Conservation (phyloP, 768 basidiomycete genomes). For the Lactarius indigo region DNA sequence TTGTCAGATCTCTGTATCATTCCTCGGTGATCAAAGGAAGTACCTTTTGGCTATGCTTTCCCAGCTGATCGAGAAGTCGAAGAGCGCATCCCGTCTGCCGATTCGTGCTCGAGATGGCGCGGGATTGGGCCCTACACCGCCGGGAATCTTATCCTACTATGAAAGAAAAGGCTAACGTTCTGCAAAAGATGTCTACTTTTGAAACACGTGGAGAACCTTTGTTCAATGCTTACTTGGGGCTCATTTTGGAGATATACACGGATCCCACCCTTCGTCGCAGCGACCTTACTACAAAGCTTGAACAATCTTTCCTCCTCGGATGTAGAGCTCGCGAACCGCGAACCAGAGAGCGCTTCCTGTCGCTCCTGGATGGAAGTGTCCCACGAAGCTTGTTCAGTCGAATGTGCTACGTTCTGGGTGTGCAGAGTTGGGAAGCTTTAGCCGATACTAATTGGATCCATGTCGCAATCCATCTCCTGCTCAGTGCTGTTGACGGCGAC, state of each 20-base stretch:
- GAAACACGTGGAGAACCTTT: conserved; percentile 77
- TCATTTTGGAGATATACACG: conserved; percentile 94
- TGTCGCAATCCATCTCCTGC: conserved; percentile 82
- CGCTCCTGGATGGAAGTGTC: conserved; percentile 84
- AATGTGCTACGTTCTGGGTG: conserved; percentile 84
- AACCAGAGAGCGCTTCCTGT: conserved; percentile 82
- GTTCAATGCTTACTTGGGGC: conserved; percentile 78
- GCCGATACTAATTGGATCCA: conserved; percentile 94
- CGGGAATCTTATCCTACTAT: conserved; percentile 85
- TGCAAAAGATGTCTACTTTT: conserved; percentile 84
- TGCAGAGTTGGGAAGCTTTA: conserved; percentile 93
- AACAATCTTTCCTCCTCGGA: conserved; percentile 90
- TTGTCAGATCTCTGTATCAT: conserved; percentile 72
- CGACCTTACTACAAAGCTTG: conserved; percentile 89
- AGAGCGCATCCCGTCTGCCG: conserved; percentile 72
- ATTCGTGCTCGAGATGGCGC: conserved; percentile 80
- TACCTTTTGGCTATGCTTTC: conserved; percentile 74
- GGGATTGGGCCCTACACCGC: conserved; percentile 85
- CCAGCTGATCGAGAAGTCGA: conserved; percentile 86
- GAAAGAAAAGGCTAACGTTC: conserved; percentile 90
- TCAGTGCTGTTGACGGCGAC: conserved; percentile 64
- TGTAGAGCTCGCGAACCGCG: conserved; percentile 77
- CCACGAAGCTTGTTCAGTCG: conserved; percentile 79
- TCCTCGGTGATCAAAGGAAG: conserved; percentile 82
- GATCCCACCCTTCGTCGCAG: conserved; percentile 82